Percentiles rank a stretch among this genome's conserved stretches.
phyloP scores from a whole-genome alignment of 495 filamentous ascomycete genomes.

The Penicillium canescens region DNA sequence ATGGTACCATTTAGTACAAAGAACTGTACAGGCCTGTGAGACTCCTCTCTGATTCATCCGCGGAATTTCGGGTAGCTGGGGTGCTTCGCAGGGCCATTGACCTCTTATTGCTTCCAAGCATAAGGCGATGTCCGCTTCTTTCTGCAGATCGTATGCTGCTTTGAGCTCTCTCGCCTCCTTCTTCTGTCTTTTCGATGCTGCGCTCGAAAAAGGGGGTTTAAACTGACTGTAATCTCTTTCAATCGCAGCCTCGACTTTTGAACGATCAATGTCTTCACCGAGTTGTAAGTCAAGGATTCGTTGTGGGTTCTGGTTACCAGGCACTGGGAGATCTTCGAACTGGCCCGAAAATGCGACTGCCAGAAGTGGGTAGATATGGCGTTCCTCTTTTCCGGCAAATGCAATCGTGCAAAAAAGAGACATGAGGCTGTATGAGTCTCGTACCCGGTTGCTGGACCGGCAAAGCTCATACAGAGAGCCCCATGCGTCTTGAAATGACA shows the following conservation, averaged over 20 bases:
- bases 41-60: neutral
- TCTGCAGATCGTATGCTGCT: neutral
- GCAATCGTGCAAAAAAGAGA: conserved; percentile 11
- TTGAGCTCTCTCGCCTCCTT: neutral
- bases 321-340: conserved; percentile 6
- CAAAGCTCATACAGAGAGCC: conserved; percentile 14
- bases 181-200: neutral
- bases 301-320: no score
- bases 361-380: conserved; percentile 4
- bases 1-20: conserved; percentile 6
- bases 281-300: no score
- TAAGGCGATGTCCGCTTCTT: no score
- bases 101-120: no score
- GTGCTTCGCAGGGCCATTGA: conserved; percentile 18
- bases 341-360: conserved; percentile 12
- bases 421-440: conserved; percentile 13
- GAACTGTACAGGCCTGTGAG: conserved; percentile 1
- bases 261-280: no score
- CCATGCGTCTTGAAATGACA: conserved; percentile 13
- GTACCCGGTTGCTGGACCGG: conserved; percentile 4
- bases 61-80: neutral
- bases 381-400: conserved; percentile 8
- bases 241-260: no score
- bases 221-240: conserved; percentile 6
- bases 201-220: neutral